A percentile compares a stretch with the other conserved stretches of the same genome.
Evolutionary conservation across 192 early-diverging fungal genomes (phyloP).

Genomic region (Geranomyces michiganensis): DNA sequence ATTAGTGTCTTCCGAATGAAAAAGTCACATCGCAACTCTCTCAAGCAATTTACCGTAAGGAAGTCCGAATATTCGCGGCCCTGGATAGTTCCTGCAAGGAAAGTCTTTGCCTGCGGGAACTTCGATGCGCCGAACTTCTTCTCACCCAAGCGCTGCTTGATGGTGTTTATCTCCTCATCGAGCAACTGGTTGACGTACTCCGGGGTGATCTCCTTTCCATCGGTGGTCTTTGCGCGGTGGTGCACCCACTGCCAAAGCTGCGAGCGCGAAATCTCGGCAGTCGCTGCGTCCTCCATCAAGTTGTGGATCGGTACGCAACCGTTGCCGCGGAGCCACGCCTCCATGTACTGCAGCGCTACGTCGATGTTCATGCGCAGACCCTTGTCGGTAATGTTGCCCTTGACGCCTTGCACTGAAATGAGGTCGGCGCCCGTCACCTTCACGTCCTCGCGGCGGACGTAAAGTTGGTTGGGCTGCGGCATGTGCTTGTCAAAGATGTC

Average conservation of each 20-base stretch:
- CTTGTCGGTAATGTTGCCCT: conserved; percentile 76
- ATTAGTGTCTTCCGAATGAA: no score
- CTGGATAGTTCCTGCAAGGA: conserved; percentile 75
- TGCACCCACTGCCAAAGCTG: conserved; percentile 98
- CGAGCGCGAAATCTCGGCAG: conserved; percentile 95
- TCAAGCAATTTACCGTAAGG: conserved; percentile 65
- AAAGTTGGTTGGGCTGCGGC: conserved; percentile 95
- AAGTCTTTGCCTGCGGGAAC: conserved; percentile 68
- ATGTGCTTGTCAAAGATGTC: conserved; percentile 94
- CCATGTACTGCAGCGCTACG: conserved; percentile 91
- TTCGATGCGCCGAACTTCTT: conserved; percentile 65
- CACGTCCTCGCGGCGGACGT: conserved; percentile 89
- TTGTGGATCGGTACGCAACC: conserved; percentile 98
- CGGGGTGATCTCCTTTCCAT: conserved; percentile 80
- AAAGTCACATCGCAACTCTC: no score
- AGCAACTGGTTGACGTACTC: conserved; percentile 77
- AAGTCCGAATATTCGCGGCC: conserved; percentile 90
- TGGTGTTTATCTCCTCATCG: conserved; percentile 81
- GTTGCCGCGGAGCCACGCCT: conserved; percentile 90
- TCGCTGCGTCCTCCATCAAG: conserved; percentile 98
- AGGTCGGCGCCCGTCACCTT: conserved; percentile 80
- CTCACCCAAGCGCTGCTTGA: conserved; percentile 57
- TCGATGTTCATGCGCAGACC: conserved; percentile 92
- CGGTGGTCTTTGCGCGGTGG: conserved; percentile 78
- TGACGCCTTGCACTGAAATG: conserved; percentile 62